phyloP scores from a whole-genome alignment of 306 rosid species.

The Vicia sativa region DNA sequence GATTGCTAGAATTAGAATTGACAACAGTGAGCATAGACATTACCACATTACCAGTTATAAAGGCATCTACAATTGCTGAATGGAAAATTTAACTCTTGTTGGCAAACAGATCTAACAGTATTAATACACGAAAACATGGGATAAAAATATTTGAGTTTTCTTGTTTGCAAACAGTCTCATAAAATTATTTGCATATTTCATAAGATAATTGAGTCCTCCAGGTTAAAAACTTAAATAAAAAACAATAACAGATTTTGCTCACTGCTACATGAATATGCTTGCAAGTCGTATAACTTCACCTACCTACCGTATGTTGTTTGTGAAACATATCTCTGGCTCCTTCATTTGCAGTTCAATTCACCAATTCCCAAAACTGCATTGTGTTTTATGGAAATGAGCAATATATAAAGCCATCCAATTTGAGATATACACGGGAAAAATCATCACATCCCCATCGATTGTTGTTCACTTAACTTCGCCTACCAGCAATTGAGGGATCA shows the following conservation, averaged over 20 bases:
- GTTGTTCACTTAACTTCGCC: constrained; percentile 23
- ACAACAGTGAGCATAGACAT: not conserved
- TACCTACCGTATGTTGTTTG: not conserved
- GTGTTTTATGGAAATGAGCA: constrained; percentile 8
- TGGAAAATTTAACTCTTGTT: not conserved
- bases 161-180: constrained; percentile 3
- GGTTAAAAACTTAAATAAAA: not conserved
- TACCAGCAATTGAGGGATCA: constrained; percentile 50
- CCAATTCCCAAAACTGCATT: constrained; percentile 32
- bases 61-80: not conserved
- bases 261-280: constrained; percentile 3
- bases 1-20: not conserved
- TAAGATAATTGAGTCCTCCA: not conserved
- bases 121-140: not conserved
- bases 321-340: constrained; percentile 4
- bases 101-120: not conserved
- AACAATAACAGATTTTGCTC: not conserved
- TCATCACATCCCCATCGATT: too few relatives aligned
- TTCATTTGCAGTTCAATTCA: constrained; percentile 34
- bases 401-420: constrained; percentile 17
- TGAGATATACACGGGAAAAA: not conserved
- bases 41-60: not conserved
- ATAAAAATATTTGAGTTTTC: not conserved
- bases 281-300: constrained; percentile 26
- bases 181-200: not conserved